Evolutionary conservation across 495 filamentous ascomycete species (phyloP).

Genomic region (Tuber umbilicatum): DNA sequence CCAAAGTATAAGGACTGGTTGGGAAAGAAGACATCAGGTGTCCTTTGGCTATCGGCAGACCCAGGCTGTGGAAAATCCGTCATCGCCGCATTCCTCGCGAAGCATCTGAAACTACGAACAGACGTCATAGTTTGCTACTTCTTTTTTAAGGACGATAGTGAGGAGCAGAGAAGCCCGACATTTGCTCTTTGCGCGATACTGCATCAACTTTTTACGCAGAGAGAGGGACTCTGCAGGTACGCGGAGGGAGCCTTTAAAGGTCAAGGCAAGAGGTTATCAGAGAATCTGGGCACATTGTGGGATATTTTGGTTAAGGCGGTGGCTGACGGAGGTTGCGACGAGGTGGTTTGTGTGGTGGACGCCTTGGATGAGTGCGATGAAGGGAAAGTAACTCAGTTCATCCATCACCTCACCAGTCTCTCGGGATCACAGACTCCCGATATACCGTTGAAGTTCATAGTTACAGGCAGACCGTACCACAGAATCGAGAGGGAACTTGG

Average conservation of each 20-base stretch:
- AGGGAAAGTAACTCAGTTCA: too few relatives aligned
- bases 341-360: too few relatives aligned
- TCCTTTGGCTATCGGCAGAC: slow-evolving; percentile 21
- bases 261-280: slow-evolving; percentile 34
- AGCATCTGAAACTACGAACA: slow-evolving; percentile 36
- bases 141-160: slow-evolving; percentile 9
- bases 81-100: slow-evolving; percentile 41
- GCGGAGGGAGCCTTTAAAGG: slow-evolving; percentile 30
- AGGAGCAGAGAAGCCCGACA: slow-evolving; percentile 19
- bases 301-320: slow-evolving; percentile 12
- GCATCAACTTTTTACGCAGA: slow-evolving; percentile 43
- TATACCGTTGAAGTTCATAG: too few relatives aligned
- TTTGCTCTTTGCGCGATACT: slow-evolving; percentile 43
- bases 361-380: too few relatives aligned
- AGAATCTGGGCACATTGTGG: slow-evolving; percentile 41
- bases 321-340: too few relatives aligned
- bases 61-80: slow-evolving; percentile 36
- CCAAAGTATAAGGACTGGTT: slow-evolving; percentile 14
- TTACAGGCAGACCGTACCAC: slow-evolving; percentile 11
- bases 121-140: slow-evolving; percentile 40
- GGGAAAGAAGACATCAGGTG: too few relatives aligned
- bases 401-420: too few relatives aligned
- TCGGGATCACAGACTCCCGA: too few relatives aligned
- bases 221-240: slow-evolving; percentile 34
- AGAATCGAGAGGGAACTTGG: slow-evolving; percentile 22